Conservation (phyloP, 371 early-diverging fungal species). For the Zopfochytrium polystomum region DNA sequence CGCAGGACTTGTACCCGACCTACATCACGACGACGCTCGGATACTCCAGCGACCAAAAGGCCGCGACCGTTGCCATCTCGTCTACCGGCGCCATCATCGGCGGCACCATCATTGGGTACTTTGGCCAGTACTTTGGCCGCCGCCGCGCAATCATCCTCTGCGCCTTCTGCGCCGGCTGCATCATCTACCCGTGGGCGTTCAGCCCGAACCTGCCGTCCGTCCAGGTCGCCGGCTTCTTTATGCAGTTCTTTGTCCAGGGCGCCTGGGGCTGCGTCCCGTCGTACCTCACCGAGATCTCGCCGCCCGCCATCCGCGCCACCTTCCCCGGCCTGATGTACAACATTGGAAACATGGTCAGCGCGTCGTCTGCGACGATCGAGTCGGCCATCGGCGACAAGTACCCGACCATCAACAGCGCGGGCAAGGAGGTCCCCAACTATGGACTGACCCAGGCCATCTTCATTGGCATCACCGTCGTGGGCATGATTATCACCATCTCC, state of each 20-base stretch:
- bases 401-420: conserved; percentile 26
- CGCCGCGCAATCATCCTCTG: conserved; percentile 50
- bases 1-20: conserved; percentile 71
- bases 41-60: conserved; percentile 51
- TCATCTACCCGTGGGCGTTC: conserved; percentile 67
- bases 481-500: conserved; percentile 40
- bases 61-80: conserved; percentile 59
- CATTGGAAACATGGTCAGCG: conserved; percentile 64
- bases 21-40: conserved; percentile 56
- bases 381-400: conserved; percentile 9
- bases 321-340: conserved; percentile 71
- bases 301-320: conserved; percentile 60
- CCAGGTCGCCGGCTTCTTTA: conserved; percentile 57
- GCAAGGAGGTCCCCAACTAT: conserved; percentile 58
- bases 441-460: conserved; percentile 63
- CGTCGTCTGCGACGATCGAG: conserved; percentile 61
- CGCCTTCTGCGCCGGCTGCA: conserved; percentile 54
- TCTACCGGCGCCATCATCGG: conserved; percentile 70
- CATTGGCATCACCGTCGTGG: conserved; percentile 54
- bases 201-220: conserved; percentile 49
- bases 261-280: conserved; percentile 72
- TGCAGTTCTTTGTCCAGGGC: conserved; percentile 63
- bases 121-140: conserved; percentile 66
- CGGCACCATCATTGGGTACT: conserved; percentile 61
- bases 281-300: conserved; percentile 67